phyloP scores from a whole-genome alignment of 768 basidiomycete genomes.

The Serendipita vermifera region DNA sequence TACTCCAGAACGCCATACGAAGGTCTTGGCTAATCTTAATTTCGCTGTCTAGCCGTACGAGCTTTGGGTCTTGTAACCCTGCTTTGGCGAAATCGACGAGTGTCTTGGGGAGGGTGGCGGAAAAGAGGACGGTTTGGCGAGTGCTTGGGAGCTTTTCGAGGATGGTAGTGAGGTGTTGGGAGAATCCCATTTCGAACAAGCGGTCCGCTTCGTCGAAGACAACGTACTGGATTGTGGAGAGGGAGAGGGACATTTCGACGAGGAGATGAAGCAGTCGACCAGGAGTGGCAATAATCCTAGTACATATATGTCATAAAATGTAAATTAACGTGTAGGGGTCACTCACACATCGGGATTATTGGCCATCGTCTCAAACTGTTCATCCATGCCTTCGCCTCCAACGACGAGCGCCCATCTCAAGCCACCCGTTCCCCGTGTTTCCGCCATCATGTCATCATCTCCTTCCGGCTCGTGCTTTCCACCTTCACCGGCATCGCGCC shows the following conservation, averaged over 20 bases:
- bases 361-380: conserved; percentile 92
- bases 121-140: conserved; percentile 89
- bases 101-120: conserved; percentile 89
- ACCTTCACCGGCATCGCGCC: conserved; percentile 37
- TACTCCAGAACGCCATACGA: conserved; percentile 85
- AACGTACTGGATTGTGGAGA: conserved; percentile 75
- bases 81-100: conserved; percentile 98
- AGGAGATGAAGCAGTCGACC: conserved; percentile 93
- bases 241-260: conserved; percentile 91
- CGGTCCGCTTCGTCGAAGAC: conserved; percentile 98
- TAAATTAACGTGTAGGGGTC: too few relatives aligned
- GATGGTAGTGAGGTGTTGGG: conserved; percentile 82
- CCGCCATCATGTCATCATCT: conserved; percentile 35
- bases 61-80: conserved; percentile 82
- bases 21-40: conserved; percentile 91
- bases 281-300: conserved; percentile 91
- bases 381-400: conserved; percentile 89
- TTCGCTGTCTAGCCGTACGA: conserved; percentile 92
- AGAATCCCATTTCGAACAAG: conserved; percentile 97
- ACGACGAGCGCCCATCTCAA: conserved; percentile 90
- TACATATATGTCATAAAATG: too few relatives aligned
- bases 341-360: conserved; percentile 91
- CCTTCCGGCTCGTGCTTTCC: conserved; percentile 62
- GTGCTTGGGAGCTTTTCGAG: conserved; percentile 72
- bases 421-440: neutral